Evolutionary conservation across 768 basidiomycete genomes (phyloP), one percentile per base, ranked within the genome.

Genomic region (Hygrophorus pudorinus): DNA sequence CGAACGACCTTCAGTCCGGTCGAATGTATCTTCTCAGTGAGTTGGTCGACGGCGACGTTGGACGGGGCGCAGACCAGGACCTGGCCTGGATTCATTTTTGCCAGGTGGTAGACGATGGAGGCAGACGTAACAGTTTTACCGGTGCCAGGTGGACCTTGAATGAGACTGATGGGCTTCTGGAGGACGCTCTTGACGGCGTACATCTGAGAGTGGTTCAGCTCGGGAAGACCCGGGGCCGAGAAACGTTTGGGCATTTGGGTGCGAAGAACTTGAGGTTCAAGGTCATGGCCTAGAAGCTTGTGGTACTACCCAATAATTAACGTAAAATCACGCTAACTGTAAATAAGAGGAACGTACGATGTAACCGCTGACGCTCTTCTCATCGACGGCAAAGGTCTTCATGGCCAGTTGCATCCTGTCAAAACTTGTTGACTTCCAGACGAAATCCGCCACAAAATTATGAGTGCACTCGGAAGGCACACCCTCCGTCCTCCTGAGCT

Each of bases 391-490:
- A 59, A 99, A 99, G 1, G 93, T 98, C 75, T 97, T 98, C 94
- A 99, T 98, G 0, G 96, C 94, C 28, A 91, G 74, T 59, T 99
- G 96, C 96, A 99, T 99, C 39, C 96, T 76, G 61, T 99, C 96
- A 56, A 99, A 99, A 62, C 94, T 98, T 1, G 96, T 99, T 4
- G 92, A 93, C 65, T 99, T 99, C 96, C 96, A 99, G 4, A 99
- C 94, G 56, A 98, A 99, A 61, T 99, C 96, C n/a, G 85, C 96
- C 0, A 88, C 82, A 56, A 96, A 98, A 53, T 89, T 88, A 58
- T 93, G 90, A 0, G 90, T 91, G 63, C 90, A 79, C 27, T 98
- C 94, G 13, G 83, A 79, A 4, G 96, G 96, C 5, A 94, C 92
- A 12, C 90, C 90, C 52, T 98, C 94, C 1, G 87, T 80, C 38